Evolutionary conservation across 2,329 filamentous ascomycete species (phyloP), one percentile per base, ranked within the genome.

Genomic region (Penicillium sumatraense): DNA sequence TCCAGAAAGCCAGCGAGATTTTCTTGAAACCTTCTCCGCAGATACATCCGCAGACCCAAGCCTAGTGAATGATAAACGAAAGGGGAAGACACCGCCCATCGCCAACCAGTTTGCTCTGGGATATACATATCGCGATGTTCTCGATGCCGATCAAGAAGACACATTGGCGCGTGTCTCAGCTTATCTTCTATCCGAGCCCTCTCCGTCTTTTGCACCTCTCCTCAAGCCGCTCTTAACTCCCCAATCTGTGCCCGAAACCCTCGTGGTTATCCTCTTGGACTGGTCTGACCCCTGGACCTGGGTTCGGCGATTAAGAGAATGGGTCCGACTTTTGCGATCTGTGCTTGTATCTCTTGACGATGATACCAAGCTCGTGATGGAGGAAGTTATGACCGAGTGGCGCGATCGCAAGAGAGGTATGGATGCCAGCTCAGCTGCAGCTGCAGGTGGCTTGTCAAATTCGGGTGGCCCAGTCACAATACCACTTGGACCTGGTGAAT

Each of bases 111-210:
- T 96, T 75, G 93, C 93, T 10, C 78, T 97, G 56, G 93, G 93
- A 49, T 97, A 97, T 73, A 96, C 93, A 51, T 97, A 96, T 76
- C 91, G 96, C 72, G 91, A 97, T 75, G 91, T 97, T 33, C 82
- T 96, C 33, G 93, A 97, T 74, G 89, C 91, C 53, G 93, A 97
- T 71, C 92, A 96, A 74, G 93, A 97, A 93, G 93, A 97, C 77
- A 93, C 89, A 23, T 84, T 97, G 65, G 93, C 93, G 52, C 89
- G 93, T 62, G 87, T 97, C 61, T 96, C 92, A 16, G 82, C 96
- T 49, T 95, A 96, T 75, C 86, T 96, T 52, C 86, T 97, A 55
- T 89, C 90, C n/a, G 90, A 88, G 64, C 90, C 93, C 2, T 93
- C 90, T 26, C 85, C 87, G 45, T 86, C 91, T 16, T 96, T 96